Percentiles rank a stretch among this genome's conserved stretches.
These are phyloP conservation scores for Boletus putidus DNA, from an alignment of 1,284 basidiomycete species.

Conservation along the genomic window DNA sequence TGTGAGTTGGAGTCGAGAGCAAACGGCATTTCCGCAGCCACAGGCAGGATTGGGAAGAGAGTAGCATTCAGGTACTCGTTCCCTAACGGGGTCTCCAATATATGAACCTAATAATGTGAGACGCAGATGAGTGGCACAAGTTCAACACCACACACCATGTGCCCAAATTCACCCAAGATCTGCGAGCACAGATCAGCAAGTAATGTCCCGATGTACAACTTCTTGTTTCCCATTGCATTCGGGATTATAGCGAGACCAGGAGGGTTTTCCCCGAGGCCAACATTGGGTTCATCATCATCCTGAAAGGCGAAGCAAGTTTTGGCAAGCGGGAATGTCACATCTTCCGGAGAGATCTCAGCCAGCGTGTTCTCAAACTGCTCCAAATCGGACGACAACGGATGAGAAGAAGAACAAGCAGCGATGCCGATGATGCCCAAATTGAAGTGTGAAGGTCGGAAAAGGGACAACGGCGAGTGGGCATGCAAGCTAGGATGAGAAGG, in stretches of 20 bases:
- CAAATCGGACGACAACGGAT: constrained; percentile 59
- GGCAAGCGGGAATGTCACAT: constrained; percentile 72
- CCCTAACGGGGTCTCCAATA: constrained; percentile 67
- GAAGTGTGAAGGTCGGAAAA: constrained; percentile 76
- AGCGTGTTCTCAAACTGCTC: constrained; percentile 62
- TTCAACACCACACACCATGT: constrained; percentile 54
- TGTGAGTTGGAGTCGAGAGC: constrained; percentile 49
- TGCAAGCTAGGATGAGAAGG: constrained; percentile 66
- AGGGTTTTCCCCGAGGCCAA: constrained; percentile 57
- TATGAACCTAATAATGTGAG: constrained; percentile 51
- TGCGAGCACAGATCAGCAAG: constrained; percentile 84
- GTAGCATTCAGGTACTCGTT: constrained; percentile 73
- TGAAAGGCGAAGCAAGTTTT: constrained; percentile 79
- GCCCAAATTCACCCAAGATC: constrained; percentile 79
- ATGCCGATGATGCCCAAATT: constrained; percentile 79
- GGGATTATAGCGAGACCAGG: constrained; percentile 73
- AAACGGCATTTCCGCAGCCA: constrained; percentile 57
- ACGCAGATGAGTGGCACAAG: neutral
- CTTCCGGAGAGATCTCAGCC: constrained; percentile 61
- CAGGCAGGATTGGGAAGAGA: constrained; percentile 59
- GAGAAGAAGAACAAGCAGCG: constrained; percentile 59
- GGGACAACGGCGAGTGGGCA: constrained; percentile 56
- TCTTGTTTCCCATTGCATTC: constrained; percentile 76
- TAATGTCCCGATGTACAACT: constrained; percentile 80
- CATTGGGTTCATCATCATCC: constrained; percentile 60